Evolutionary conservation across 2,329 filamentous ascomycete species (phyloP), one percentile per base, ranked within the genome.

Genomic region (Cordyceps tenuipes): DNA sequence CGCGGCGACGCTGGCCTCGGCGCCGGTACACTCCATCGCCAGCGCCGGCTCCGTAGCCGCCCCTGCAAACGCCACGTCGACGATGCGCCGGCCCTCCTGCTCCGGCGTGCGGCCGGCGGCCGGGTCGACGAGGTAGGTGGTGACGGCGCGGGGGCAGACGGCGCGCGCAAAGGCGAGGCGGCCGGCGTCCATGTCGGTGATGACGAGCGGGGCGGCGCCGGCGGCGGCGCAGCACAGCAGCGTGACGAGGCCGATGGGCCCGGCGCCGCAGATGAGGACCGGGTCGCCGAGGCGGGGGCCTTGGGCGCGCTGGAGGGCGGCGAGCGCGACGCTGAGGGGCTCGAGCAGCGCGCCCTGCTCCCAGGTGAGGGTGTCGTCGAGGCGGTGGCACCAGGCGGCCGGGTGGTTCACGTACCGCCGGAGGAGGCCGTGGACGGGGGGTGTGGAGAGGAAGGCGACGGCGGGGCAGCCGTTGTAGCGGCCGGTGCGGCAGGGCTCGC

Each of bases 381-480:
- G 94, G 80, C 96, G 96, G 80, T 97, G 91, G 77, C 93, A 97
- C 91, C 92, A 97, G 54, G 88, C 81, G 21, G 92, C 91, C 3
- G 91, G 92, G 78, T 97, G 93, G 78, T 93, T 96, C 76, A 97
- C 89, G 73, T 97, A 97, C 73, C 93, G 85, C 66, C 93, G 85
- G 67, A 97, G 81, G 64, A 97, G 82, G 41, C 93, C 94, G 9
- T 89, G 83, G 34, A 96, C 86, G 13, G 94, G 93, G 9, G 94
- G 93, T 3, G 94, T 97, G 54, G 90, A 95, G 56, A 95, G 81
- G 79, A 97, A 97, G 59, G 82, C 78, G 65, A 97, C 91, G 57
- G 80, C 82, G 68, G 92, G 89, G 78, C 93, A 97, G 62, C 92
- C 93, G 73, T 97, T 97, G 81, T 97, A 97, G 68, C 91, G 88